A percentile compares a stretch with the other conserved stretches of the same genome.
Conservation (phyloP, 1,139 yeast species). For the Candida tetrigidarum region DNA sequence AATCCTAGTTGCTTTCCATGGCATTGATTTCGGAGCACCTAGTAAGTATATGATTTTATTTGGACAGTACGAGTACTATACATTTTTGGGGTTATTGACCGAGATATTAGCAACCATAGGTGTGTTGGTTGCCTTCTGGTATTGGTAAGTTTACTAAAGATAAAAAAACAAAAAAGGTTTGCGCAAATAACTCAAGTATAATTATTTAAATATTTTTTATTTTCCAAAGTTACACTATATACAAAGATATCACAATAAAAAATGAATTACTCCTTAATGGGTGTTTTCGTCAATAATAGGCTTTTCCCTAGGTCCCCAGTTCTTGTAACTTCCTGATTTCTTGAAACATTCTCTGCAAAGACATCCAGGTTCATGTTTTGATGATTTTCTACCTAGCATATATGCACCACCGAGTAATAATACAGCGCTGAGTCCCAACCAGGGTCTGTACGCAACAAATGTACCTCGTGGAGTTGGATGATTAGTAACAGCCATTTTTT, state of each 20-base stretch:
- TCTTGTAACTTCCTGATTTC: not conserved
- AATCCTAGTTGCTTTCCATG: slow-evolving; percentile 16
- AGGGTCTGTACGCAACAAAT: slow-evolving; percentile 15
- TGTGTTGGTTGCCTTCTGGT: slow-evolving; percentile 12
- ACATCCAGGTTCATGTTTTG: slow-evolving; percentile 1
- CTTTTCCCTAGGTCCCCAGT: slow-evolving; percentile 4
- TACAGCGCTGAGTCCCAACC: slow-evolving; percentile 16
- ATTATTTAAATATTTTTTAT: not conserved
- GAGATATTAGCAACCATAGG: slow-evolving; percentile 13
- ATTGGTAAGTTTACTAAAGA: slow-evolving; percentile 13
- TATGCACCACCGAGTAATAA: slow-evolving; percentile 6
- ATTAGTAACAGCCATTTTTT: not conserved
- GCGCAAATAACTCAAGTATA: no score
- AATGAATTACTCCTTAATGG: not conserved
- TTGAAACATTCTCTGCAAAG: not conserved
- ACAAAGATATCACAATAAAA: not conserved
- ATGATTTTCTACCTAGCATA: slow-evolving; percentile 1
- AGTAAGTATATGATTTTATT: slow-evolving; percentile 17
- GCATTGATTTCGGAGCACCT: slow-evolving; percentile 13
- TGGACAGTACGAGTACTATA: slow-evolving; percentile 17
- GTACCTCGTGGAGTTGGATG: not conserved
- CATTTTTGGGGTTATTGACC: slow-evolving; percentile 15
- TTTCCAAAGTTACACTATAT: not conserved
- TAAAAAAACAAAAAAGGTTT: no score
- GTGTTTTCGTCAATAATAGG: not conserved